phyloP scores from a whole-genome alignment of 1,139 yeast species.

The Yamadazyma trypodendri region DNA sequence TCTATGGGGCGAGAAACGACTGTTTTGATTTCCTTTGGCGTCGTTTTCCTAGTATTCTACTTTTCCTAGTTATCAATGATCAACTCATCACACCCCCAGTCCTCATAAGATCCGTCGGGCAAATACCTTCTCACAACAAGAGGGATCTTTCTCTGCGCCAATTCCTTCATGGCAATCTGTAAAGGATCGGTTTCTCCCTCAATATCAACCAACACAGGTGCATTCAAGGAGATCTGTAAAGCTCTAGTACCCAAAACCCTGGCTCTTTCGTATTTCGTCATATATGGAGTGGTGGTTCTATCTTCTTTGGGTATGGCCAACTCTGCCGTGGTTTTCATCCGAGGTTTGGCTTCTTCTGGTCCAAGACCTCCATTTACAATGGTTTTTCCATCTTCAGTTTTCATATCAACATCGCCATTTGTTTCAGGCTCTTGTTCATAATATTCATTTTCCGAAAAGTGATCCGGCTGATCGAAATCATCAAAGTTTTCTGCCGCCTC shows the following conservation, averaged over 20 bases:
- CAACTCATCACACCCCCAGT: conserved; percentile 98
- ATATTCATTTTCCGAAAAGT: conserved; percentile 67
- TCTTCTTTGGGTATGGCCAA: conserved; percentile 87
- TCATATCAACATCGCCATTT: conserved; percentile 46
- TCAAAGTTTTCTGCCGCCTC: conserved; percentile 80
- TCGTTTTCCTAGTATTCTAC: too few relatives aligned
- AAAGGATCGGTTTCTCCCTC: conserved; percentile 99
- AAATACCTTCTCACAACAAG: conserved; percentile 91
- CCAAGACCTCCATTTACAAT: conserved; percentile 69
- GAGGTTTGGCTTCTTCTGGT: conserved; percentile 54
- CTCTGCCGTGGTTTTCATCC: conserved; percentile 67
- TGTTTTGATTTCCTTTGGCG: too few relatives aligned
- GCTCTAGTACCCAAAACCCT: conserved; percentile 96
- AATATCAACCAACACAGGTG: conserved; percentile 95
- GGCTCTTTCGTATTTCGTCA: conserved; percentile 98
- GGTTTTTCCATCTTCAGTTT: conserved; percentile 72
- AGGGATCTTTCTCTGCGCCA: conserved; percentile 92
- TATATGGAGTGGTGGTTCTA: conserved; percentile 94
- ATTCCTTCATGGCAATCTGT: conserved; percentile 96
- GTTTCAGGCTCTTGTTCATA: conserved; percentile 42
- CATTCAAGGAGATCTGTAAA: conserved; percentile 93
- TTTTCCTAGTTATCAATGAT: conserved; percentile 69
- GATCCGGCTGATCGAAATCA: conserved; percentile 75
- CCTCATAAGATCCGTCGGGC: conserved; percentile 97
- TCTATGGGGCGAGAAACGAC: too few relatives aligned